Evolutionary conservation across 2,329 filamentous ascomycete genomes (phyloP), one percentile per base, ranked within the genome.

Genomic region (Aspergillus sclerotialis): DNA sequence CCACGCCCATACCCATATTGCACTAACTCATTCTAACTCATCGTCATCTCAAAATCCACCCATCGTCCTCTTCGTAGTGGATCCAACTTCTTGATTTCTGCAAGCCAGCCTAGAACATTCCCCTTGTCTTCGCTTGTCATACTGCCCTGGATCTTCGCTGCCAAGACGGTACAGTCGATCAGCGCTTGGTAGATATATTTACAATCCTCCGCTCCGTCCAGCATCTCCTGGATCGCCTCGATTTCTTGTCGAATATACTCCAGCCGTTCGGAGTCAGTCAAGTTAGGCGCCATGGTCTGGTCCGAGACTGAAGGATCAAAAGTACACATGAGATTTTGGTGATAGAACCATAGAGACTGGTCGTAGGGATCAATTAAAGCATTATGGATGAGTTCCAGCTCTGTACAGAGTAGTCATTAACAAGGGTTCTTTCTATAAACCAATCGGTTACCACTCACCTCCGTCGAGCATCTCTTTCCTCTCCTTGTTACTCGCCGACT

Each of bases 301-400:
- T 65, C 54, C 10, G 68, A 63, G 10, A 56, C 65, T 31, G 63
- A 65, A 50, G 68, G 70, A 33, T 73, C 67, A 48, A 84, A 67
- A 52, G 80, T 82, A 39, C 79, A 75, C 65, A 95, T 78, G 37
- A 95, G 68, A 52, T 82, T 94, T 49, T 92, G 84, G 58, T 96
- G 88, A 55, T 98, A 96, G 61, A 93, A 94, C 89, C 92, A 98
- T 5, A 95, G 71, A 12, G 88, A 94, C 56, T 96, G 90, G 55
- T 96, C 90, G 48, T 94, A 88, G 0, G 90, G 88, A 38, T 93
- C 89, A 24, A 88, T 92, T 31, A 96, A 70, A 0, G 84, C 89
- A 37, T 81, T 75, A 36, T 82, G 79, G 16, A 94, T 80, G 28
- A 85, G 67, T 16, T 75, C 70, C 32, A 96, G 70, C 64, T 98